These are phyloP conservation scores for Huntiella decipiens DNA, from an alignment of 2,329 filamentous ascomycete species.

Conservation along the genomic window DNA sequence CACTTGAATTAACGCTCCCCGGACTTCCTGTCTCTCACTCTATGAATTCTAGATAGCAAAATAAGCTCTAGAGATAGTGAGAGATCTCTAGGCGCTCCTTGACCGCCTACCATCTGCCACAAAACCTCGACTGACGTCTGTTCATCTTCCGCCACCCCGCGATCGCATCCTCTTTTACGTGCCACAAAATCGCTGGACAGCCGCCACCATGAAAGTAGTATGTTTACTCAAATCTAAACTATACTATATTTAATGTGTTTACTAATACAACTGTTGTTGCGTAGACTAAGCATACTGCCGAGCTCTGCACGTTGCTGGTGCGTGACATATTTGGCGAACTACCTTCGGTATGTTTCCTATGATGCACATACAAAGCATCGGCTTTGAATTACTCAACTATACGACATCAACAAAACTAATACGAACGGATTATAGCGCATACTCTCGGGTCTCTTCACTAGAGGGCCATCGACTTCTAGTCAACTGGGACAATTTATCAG, in stretches of 20 bases:
- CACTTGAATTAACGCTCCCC: neutral
- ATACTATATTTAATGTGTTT: neutral
- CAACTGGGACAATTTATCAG: constrained; percentile 54
- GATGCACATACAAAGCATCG: neutral
- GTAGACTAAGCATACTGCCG: constrained; percentile 54
- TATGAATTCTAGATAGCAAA: constrained; percentile 51
- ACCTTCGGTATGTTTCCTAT: constrained; percentile 49
- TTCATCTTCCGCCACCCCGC: neutral
- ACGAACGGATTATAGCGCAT: constrained; percentile 44
- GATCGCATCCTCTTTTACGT: neutral
- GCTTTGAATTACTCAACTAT: neutral
- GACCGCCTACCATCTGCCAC: constrained; percentile 30
- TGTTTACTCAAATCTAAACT: constrained; percentile 13
- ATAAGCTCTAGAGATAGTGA: constrained; percentile 60
- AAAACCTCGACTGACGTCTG: constrained; percentile 2
- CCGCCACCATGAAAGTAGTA: constrained; percentile 18
- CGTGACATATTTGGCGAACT: constrained; percentile 82
- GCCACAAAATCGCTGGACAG: no score
- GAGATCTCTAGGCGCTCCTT: constrained; percentile 54
- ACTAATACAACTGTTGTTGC: neutral
- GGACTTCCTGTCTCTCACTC: constrained; percentile 16
- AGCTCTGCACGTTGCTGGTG: constrained; percentile 80
- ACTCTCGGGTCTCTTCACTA: constrained; percentile 56
- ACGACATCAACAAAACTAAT: neutral
- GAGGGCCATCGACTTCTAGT: constrained; percentile 55